These are phyloP conservation scores for Hypoxylon sp. DNA, from an alignment of 2,329 filamentous ascomycete genomes.

Conservation along the genomic window DNA sequence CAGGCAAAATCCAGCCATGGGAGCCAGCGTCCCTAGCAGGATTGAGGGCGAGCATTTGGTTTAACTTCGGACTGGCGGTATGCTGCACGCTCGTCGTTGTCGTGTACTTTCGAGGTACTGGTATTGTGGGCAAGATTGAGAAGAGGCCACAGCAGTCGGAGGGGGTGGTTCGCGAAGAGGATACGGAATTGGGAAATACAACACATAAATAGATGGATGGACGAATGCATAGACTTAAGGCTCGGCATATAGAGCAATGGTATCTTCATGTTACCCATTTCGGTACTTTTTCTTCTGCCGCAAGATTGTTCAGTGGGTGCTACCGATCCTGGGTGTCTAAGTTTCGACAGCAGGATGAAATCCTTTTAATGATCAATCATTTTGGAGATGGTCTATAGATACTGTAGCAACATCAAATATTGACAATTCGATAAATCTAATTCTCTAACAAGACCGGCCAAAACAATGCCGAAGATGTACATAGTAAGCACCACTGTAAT, in stretches of 20 bases:
- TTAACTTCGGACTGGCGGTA: constrained; percentile 59
- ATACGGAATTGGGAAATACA: too few relatives aligned
- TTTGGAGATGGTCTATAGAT: constrained; percentile 1
- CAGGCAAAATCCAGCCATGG: constrained; percentile 53
- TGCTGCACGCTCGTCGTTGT: constrained; percentile 55
- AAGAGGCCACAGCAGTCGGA: constrained; percentile 33
- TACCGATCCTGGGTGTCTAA: constrained; percentile 7
- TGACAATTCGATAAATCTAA: too few relatives aligned
- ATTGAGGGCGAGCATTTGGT: constrained; percentile 60
- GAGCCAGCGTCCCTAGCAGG: constrained; percentile 58
- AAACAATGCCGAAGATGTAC: too few relatives aligned
- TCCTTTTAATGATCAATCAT: too few relatives aligned
- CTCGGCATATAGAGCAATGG: too few relatives aligned
- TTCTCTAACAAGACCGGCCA: too few relatives aligned
- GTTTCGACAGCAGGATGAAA: too few relatives aligned
- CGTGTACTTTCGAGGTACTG: constrained; percentile 60
- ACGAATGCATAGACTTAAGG: too few relatives aligned
- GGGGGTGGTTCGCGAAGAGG: constrained; percentile 8
- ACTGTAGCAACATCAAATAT: not conserved
- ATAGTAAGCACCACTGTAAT: not conserved
- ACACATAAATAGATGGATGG: too few relatives aligned
- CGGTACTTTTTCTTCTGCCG: constrained; percentile 30
- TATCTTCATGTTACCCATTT: too few relatives aligned
- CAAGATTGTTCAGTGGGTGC: not conserved
- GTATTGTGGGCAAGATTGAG: constrained; percentile 58